Evolutionary conservation across 2,329 filamentous ascomycete genomes (phyloP).

Genomic region (Colletotrichum tanaceti): DNA sequence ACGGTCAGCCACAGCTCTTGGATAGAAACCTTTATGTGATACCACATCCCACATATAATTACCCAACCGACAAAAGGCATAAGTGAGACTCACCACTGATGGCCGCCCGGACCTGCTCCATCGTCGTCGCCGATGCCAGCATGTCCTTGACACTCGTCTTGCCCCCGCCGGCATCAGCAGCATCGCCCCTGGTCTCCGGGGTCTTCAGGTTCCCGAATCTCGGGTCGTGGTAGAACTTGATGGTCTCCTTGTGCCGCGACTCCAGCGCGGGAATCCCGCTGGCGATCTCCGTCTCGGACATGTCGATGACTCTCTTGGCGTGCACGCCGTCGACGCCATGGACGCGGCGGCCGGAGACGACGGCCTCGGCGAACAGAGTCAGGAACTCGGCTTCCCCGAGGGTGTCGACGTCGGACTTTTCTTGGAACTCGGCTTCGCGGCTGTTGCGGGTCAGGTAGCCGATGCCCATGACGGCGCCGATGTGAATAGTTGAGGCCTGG

Average conservation of each 20-base stretch:
- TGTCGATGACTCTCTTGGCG: background rate
- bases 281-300: slow-evolving; percentile 1
- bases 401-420: slow-evolving; percentile 27
- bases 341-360: slow-evolving; percentile 49
- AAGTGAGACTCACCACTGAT: slow-evolving; percentile 6
- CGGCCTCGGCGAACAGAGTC: slow-evolving; percentile 56
- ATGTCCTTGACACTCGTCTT: slow-evolving; percentile 11
- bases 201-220: slow-evolving; percentile 19
- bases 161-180: background rate
- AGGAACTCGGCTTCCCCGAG: slow-evolving; percentile 51
- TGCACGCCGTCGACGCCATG: background rate
- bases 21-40: too few species aligned
- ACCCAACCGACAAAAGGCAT: too few species aligned
- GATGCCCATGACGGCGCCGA: slow-evolving; percentile 53
- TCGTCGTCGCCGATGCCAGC: slow-evolving; percentile 2
- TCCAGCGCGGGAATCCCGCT: slow-evolving; percentile 16
- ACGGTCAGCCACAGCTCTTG: background rate
- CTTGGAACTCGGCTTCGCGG: slow-evolving; percentile 32
- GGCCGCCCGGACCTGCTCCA: slow-evolving; percentile 1
- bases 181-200: background rate
- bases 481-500: slow-evolving; percentile 48
- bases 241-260: background rate
- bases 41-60: background rate
- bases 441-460: slow-evolving; percentile 53
- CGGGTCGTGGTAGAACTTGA: slow-evolving; percentile 18